These are phyloP conservation scores for Aspergillus haitiensis DNA, from an alignment of 495 filamentous ascomycete species.

Conservation along the genomic window DNA sequence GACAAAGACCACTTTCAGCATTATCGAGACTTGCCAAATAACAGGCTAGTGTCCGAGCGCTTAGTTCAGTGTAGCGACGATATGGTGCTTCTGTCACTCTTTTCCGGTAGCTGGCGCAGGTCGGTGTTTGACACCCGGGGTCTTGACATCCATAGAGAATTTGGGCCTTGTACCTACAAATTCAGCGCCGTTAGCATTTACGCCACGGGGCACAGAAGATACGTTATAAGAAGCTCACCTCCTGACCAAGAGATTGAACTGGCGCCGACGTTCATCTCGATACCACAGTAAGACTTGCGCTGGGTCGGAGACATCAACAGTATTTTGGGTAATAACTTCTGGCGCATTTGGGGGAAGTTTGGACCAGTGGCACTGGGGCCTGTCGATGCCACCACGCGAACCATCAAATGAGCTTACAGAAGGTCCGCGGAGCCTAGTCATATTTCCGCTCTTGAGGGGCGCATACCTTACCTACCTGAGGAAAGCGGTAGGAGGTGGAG, in stretches of 20 bases:
- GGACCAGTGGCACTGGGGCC: constrained; percentile 36
- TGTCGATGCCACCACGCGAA: constrained; percentile 34
- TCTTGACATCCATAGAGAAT: constrained; percentile 79
- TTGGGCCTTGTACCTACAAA: constrained; percentile 74
- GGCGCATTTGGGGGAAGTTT: constrained; percentile 53
- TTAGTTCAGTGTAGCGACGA: constrained; percentile 67
- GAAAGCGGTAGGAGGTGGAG: background rate
- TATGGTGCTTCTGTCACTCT: constrained; percentile 65
- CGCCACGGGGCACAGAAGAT: background rate
- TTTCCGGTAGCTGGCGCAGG: constrained; percentile 77
- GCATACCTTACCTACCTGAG: constrained; percentile 30
- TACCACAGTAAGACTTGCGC: constrained; percentile 48
- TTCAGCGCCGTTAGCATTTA: constrained; percentile 15
- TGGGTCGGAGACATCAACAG: constrained; percentile 48
- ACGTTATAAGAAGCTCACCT: constrained; percentile 34
- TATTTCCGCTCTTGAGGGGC: constrained; percentile 27
- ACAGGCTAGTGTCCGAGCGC: constrained; percentile 74
- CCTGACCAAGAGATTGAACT: constrained; percentile 55
- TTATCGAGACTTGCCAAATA: constrained; percentile 79
- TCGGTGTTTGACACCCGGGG: constrained; percentile 67
- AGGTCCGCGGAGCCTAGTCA: constrained; percentile 52
- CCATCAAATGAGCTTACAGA: constrained; percentile 40
- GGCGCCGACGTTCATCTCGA: constrained; percentile 50
- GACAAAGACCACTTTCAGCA: constrained; percentile 72
- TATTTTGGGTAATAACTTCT: constrained; percentile 48